Base-by-base conservation (phyloP, 768 basidiomycete species). In the Boletus huronensis region DNA sequence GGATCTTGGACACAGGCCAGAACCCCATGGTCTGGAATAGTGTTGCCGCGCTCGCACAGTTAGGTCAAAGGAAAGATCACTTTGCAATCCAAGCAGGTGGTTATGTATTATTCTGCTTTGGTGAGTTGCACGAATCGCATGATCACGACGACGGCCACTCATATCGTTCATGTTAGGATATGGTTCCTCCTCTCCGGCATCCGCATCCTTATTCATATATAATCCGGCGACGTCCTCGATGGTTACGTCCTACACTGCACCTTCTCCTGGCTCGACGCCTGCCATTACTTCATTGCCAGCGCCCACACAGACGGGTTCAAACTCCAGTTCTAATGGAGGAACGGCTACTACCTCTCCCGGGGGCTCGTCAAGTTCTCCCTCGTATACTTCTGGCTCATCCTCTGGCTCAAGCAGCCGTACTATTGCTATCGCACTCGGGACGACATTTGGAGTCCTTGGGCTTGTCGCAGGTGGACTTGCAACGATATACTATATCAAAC, bases 21-120 rank as follows among this genome's bases (percentile, higher is more conserved):
- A 75, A 64, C 52, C 81, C 84, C 3, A 81, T 84, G 76, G 72
- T 73, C 2, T 92, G 90, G 90, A 77, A 72, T 8, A 58, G 62
- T 41, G 72, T 85, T 17, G 68, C 72, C 5, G 75, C 72, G 1
- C 72, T 91, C 40, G 70, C 79, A 17, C 79, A 80, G 48, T 68
- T 93, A 5, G 88, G 87, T 3, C 64, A 76, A 23, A 76, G 90
- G 46, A 80, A 79, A 42, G 89, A 93, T 67, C 92, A 94, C 67
- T 81, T 85, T 58, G 91, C 88, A 10, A 74, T 87, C 4, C 75
- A 75, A 34, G 74, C 79, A 31, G 85, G 83, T 13, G 73, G 76
- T 31, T 75, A 81, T 50, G 83, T 92, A 21, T 66, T 94, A 10
- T 88, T 93, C 67, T 87, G 85, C 32, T 89, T 87, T 64, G 90